phyloP scores from a whole-genome alignment of 495 filamentous ascomycete species.

The Darksidea phi region DNA sequence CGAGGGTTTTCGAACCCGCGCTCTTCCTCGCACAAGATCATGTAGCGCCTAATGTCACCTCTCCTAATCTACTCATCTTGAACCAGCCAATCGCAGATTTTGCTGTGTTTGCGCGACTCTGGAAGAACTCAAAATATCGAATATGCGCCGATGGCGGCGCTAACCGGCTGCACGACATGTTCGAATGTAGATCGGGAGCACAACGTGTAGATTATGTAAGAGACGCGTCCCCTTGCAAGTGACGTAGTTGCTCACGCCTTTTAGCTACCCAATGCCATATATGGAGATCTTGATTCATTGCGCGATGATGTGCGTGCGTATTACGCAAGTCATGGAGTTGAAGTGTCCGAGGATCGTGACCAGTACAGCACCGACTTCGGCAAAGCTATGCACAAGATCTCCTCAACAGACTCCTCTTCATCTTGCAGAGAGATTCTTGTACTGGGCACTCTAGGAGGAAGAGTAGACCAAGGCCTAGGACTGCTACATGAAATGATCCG shows the following conservation, averaged over 20 bases:
- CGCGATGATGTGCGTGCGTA: conserved; percentile 54
- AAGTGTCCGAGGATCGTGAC: conserved; percentile 65
- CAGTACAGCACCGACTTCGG: conserved; percentile 84
- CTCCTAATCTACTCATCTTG: conserved; percentile 39
- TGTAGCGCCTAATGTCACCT: background rate
- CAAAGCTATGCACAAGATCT: conserved; percentile 69
- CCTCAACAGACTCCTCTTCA: conserved; percentile 1
- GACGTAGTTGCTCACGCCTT: conserved; percentile 32
- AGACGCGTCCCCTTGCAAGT: background rate
- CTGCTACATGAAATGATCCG: conserved; percentile 71
- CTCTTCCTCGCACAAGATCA: conserved; percentile 20
- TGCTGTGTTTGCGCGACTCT: conserved; percentile 36
- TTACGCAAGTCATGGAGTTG: conserved; percentile 56
- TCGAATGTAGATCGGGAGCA: conserved; percentile 40
- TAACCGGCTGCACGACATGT: conserved; percentile 69
- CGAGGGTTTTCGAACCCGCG: conserved; percentile 15
- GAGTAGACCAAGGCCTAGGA: conserved; percentile 88
- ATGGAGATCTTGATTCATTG: conserved; percentile 89
- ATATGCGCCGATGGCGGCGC: conserved; percentile 90
- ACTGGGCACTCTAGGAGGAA: conserved; percentile 80
- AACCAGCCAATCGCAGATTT: conserved; percentile 43
- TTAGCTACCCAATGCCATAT: conserved; percentile 63
- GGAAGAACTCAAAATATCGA: conserved; percentile 36
- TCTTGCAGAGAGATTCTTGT: conserved; percentile 55
- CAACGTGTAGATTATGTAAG: conserved; percentile 48